Conservation (phyloP, 768 basidiomycete species). For the Lactarius akahatsu region DNA sequence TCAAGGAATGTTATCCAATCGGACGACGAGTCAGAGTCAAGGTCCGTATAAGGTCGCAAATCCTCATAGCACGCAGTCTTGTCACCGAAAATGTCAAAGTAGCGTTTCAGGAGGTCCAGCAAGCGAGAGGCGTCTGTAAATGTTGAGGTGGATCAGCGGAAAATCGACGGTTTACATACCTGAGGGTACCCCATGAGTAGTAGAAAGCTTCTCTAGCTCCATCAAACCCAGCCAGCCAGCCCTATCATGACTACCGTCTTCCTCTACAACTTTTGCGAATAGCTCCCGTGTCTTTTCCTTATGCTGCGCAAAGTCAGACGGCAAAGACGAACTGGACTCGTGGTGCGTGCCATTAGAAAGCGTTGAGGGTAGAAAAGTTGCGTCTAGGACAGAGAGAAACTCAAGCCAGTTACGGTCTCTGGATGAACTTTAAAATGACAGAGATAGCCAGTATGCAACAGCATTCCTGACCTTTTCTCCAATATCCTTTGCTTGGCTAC, state of each 20-base stretch:
- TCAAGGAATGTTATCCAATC: conserved; percentile 58
- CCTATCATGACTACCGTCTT: conserved; percentile 71
- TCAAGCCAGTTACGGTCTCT: conserved; percentile 88
- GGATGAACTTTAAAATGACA: conserved; percentile 14
- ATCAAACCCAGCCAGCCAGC: conserved; percentile 71
- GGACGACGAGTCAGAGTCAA: conserved; percentile 47
- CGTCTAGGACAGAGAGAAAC: conserved; percentile 72
- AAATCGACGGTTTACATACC: conserved; percentile 36
- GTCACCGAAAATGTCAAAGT: conserved; percentile 70
- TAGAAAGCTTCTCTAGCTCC: conserved; percentile 68
- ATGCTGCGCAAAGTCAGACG: conserved; percentile 39
- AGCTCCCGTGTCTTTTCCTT: conserved; percentile 48
- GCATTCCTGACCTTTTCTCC: conserved; percentile 53
- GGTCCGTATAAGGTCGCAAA: conserved; percentile 59
- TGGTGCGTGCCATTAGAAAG: conserved; percentile 32
- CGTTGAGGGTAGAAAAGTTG: conserved; percentile 50
- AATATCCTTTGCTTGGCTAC: conserved; percentile 57
- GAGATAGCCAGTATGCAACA: conserved; percentile 1
- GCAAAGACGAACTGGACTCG: conserved; percentile 30
- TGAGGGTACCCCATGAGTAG: conserved; percentile 47
- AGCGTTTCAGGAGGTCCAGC: conserved; percentile 55
- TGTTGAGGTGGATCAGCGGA: not conserved
- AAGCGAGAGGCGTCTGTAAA: conserved; percentile 46
- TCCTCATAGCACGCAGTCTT: conserved; percentile 91
- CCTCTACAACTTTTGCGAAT: conserved; percentile 54